Base-by-base conservation (phyloP, 2,329 filamentous ascomycete genomes). In the Colletotrichum abscissum region DNA sequence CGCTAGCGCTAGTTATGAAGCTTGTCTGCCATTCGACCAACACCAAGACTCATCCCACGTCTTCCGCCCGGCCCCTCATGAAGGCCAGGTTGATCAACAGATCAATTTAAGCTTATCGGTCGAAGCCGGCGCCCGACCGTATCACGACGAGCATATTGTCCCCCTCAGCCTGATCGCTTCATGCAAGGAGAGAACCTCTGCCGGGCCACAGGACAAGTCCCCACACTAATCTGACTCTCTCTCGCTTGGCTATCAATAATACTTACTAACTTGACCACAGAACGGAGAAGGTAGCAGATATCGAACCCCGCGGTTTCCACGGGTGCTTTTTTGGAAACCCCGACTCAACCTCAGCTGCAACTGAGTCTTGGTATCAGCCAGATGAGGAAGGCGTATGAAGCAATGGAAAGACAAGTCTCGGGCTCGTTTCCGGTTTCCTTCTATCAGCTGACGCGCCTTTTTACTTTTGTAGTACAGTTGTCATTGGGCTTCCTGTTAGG, bases 21-120 rank as follows among this genome's bases (percentile, higher is more conserved):
- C 42, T 49, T 22, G 68, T 54, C 55, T 71, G 24, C 22, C 49
- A 19, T 42, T 67, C 55, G 54, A 60, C 59, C 68, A 57, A 56
- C 57, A 68, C 56, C 63, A 57, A 56, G 66, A 68, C 63, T 58
- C 52, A 65, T 67, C 46, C 59, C 59, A 33, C 67, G 22, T 30
- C 11, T 28, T 22, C 42, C 67, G 62, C 55, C 63, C 28, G 55
- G 55, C 30, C 63, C 22, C 16, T 46, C 30, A 24, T 11, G 5
- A 33, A 14, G 7, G 8, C n/a, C 33, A 6, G 6, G 14, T 9
- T 7, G 49, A 33, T 24, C 30, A 16, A 30, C 35, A 49, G 42
- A 49, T 49, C 42, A 49, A 22, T 22, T 49, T 49, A 49, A 49
- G 42, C 42, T 49, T 49, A 49, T 49, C 42, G 42, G 42, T 49